Evolutionary conservation across 1,284 basidiomycete genomes (phyloP).

Genomic region (Termitomyces sp.): DNA sequence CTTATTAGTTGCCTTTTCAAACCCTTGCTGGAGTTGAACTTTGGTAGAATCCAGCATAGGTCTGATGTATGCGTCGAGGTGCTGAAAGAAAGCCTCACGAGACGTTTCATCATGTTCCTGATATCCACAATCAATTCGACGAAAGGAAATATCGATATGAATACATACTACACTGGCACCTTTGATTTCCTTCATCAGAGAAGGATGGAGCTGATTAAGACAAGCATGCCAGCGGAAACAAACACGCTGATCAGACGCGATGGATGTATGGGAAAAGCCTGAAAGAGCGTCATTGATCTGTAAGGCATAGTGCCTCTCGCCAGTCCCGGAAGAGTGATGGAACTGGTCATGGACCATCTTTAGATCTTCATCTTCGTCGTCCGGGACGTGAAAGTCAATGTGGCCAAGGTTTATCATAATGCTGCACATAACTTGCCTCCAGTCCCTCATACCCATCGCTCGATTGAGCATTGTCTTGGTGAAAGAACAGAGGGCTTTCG

Average conservation of each 20-base stretch:
- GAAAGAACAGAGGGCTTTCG: not conserved
- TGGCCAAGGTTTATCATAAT: not conserved
- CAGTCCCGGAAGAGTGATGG: not conserved
- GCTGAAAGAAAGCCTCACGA: not conserved
- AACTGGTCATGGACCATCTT: not conserved
- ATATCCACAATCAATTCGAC: no score
- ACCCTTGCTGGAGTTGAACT: not conserved
- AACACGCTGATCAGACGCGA: slow-evolving; percentile 2
- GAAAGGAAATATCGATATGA: no score
- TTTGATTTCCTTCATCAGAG: not conserved
- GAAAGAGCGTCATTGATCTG: not conserved
- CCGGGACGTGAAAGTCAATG: not conserved
- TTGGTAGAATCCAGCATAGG: not conserved
- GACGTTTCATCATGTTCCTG: no score
- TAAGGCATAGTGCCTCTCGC: not conserved
- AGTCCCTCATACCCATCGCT: not conserved
- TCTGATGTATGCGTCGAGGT: not conserved
- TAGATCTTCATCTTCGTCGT: slow-evolving; percentile 1
- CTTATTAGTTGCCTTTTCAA: not conserved
- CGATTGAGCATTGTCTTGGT: not conserved
- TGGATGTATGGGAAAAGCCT: not conserved
- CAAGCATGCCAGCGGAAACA: slow-evolving; percentile 2
- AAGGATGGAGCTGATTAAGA: not conserved
- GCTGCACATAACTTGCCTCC: not conserved
- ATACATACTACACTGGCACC: not conserved